phyloP scores from a whole-genome alignment of 768 basidiomycete species.

The Leccinum disarticulatum region DNA sequence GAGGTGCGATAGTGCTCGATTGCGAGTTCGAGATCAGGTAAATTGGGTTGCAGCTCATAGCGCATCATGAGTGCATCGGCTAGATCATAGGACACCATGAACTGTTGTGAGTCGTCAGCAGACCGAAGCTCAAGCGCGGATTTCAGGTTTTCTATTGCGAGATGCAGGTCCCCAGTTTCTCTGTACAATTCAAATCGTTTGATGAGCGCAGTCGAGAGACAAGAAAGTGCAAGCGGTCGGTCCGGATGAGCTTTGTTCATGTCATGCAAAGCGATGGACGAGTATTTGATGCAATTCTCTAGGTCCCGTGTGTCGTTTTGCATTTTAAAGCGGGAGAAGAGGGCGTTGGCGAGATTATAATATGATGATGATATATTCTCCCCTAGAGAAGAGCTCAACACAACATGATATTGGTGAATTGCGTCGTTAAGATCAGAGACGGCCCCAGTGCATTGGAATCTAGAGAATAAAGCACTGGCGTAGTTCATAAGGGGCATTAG shows the following conservation, averaged over 20 bases:
- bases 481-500: conserved; percentile 28
- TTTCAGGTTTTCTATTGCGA: conserved; percentile 26
- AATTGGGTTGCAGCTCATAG: conserved; percentile 23
- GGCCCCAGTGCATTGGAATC: conserved; percentile 24
- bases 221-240: conserved; percentile 17
- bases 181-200: conserved; percentile 21
- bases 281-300: conserved; percentile 23
- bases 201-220: conserved; percentile 25
- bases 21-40: conserved; percentile 30
- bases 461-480: conserved; percentile 29
- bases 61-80: conserved; percentile 28
- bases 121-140: conserved; percentile 20
- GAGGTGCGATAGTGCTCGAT: conserved; percentile 25
- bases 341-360: conserved; percentile 33
- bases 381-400: conserved; percentile 17
- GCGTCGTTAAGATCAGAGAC: conserved; percentile 23
- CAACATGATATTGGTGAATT: conserved; percentile 24
- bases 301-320: conserved; percentile 21
- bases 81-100: conserved; percentile 24
- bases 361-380: conserved; percentile 21
- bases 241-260: conserved; percentile 20
- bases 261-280: conserved; percentile 16
- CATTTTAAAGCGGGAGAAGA: conserved; percentile 30
- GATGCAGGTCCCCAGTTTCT: conserved; percentile 26
- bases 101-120: conserved; percentile 14